These are phyloP conservation scores for Yamagishiella unicocca DNA, from an alignment of 139 green algal species.

Conservation along the genomic window DNA sequence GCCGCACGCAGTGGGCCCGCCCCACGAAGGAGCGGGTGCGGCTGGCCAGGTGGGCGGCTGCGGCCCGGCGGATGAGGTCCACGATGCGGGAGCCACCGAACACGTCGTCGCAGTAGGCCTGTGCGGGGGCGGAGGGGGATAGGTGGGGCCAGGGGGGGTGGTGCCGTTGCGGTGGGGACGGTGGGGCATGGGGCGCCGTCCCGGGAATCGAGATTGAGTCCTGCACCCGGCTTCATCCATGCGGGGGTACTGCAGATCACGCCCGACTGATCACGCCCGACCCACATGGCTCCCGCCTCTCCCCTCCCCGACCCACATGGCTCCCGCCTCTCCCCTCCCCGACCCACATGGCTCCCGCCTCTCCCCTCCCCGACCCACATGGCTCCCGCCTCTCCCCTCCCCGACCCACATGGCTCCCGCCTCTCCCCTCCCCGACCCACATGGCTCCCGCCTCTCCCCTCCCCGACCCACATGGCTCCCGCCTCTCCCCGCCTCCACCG, in stretches of 20 bases:
- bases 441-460: not conserved
- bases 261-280: too few relatives aligned
- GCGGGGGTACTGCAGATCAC: too few relatives aligned
- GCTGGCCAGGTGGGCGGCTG: not conserved
- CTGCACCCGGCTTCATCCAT: too few relatives aligned
- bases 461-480: not conserved
- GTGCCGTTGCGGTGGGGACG: too few relatives aligned
- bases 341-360: too few relatives aligned
- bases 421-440: not conserved
- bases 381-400: not conserved
- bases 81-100: not conserved
- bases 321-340: too few relatives aligned
- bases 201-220: too few relatives aligned
- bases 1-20: slow-evolving; percentile 19
- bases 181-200: too few relatives aligned
- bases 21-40: slow-evolving; percentile 16
- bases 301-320: too few relatives aligned
- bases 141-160: not conserved
- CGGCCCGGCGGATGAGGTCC: not conserved
- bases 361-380: not conserved
- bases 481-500: not conserved
- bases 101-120: not conserved
- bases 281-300: too few relatives aligned
- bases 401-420: not conserved
- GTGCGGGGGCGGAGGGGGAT: not conserved